A percentile compares a stretch with the other conserved stretches of the same genome.
These are phyloP conservation scores for Ganoderma leucocontextum DNA, from an alignment of 1,284 basidiomycete species.

Conservation along the genomic window DNA sequence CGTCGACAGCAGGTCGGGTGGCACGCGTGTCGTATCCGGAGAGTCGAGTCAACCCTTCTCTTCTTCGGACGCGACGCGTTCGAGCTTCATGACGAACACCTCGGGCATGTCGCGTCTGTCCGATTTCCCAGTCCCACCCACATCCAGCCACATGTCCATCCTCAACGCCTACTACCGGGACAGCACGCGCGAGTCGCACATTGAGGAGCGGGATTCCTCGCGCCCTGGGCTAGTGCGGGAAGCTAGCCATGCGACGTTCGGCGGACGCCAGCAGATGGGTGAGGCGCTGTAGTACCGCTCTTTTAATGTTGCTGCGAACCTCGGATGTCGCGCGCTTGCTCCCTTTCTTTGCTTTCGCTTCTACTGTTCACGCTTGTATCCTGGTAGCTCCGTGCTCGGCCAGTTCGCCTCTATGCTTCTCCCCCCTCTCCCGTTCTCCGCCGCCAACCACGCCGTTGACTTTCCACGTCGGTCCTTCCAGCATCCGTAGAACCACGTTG, in stretches of 20 bases:
- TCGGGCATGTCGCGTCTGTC: constrained; percentile 69
- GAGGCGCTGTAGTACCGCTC: constrained; percentile 37
- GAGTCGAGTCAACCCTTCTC: constrained; percentile 50
- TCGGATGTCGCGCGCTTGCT: neutral
- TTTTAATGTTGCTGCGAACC: neutral
- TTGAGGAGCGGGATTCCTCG: constrained; percentile 21
- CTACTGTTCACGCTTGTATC: neutral
- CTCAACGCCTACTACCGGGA: constrained; percentile 36
- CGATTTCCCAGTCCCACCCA: constrained; percentile 74
- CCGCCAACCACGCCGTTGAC: too few relatives aligned
- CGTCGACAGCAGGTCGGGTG: constrained; percentile 8
- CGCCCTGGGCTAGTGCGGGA: constrained; percentile 36
- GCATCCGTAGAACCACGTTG: neutral
- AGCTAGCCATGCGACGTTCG: constrained; percentile 39
- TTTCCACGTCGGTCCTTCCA: constrained; percentile 14
- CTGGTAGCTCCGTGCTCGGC: neutral
- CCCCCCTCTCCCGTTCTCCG: constrained; percentile 7
- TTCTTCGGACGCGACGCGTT: constrained; percentile 53
- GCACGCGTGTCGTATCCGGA: constrained; percentile 33
- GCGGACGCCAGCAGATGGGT: constrained; percentile 36
- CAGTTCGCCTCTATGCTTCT: constrained; percentile 1
- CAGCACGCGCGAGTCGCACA: constrained; percentile 23
- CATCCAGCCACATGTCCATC: constrained; percentile 34
- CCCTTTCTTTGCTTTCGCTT: neutral
- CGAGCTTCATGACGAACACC: constrained; percentile 72